phyloP scores from a whole-genome alignment of 768 basidiomycete species.

The Leccinum subtestaceum region DNA sequence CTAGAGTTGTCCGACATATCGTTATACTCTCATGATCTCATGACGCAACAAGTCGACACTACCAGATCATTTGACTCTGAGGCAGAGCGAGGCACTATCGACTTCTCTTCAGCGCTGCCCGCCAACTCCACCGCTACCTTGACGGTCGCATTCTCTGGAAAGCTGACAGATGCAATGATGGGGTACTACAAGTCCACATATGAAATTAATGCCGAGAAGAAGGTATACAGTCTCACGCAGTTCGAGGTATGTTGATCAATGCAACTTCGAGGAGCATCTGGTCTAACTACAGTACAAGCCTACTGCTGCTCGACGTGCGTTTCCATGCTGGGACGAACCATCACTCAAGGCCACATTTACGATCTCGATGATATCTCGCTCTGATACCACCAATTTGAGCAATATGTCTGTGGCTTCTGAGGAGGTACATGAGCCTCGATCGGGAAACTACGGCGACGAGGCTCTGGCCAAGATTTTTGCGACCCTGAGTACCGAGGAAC shows the following conservation, averaged over 20 bases:
- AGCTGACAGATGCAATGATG: constrained; percentile 69
- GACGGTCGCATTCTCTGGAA: constrained; percentile 64
- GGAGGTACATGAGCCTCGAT: constrained; percentile 39
- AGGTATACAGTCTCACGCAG: constrained; percentile 80
- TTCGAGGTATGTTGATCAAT: constrained; percentile 57
- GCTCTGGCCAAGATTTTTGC: constrained; percentile 43
- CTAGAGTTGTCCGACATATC: constrained; percentile 57
- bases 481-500: constrained; percentile 35
- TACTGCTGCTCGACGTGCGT: constrained; percentile 77
- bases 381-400: constrained; percentile 71
- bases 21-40: constrained; percentile 53
- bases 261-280: neutral
- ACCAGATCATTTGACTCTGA: constrained; percentile 54
- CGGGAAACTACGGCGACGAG: constrained; percentile 28
- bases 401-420: constrained; percentile 84
- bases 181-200: constrained; percentile 78
- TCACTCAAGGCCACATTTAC: constrained; percentile 80
- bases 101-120: constrained; percentile 56
- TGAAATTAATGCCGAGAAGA: constrained; percentile 60
- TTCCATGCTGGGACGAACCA: constrained; percentile 95
- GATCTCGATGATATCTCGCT: constrained; percentile 76
- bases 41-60: constrained; percentile 44
- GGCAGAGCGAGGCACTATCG: constrained; percentile 63
- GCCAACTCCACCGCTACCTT: constrained; percentile 70
- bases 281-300: constrained; percentile 45